Evolutionary conservation across 2,329 filamentous ascomycete genomes (phyloP), one percentile per base, ranked within the genome.

Genomic region (Aaosphaeria arxii): DNA sequence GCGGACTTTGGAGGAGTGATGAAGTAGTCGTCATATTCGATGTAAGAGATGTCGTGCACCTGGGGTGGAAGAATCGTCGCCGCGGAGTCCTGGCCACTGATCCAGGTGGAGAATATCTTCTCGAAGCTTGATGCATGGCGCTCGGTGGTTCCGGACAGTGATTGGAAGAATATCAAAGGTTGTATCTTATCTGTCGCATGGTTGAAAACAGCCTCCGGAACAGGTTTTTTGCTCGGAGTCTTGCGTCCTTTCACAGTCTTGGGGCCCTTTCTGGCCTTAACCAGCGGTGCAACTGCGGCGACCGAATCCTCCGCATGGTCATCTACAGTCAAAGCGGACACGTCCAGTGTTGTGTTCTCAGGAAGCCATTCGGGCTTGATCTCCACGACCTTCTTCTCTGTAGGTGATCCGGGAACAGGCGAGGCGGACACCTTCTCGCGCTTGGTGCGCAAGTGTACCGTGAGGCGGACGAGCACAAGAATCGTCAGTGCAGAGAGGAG

Each of bases 1-100:
- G 74, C 67, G 5, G 74, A 64, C 64, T 88, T 88, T 0, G 91
- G 90, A 1, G 85, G 82, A 2, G 79, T 81, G 49, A 95, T 84
- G 64, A 97, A 97, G 71, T 87, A 96, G 63, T 96, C 91, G 61
- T 99, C 92, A 59, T 92, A 89, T 60, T 97, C 92, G 45, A 95
- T 81, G 52, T 96, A 86, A 2, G 91, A 85, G 29, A 97, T 74
- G 62, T 97, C 90, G 48, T 88, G 76, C 7, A 90, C 70, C 61
- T 87, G 77, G 1, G 89, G 85, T 35, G 81, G 73, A 1, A 82
- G 69, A 11, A 82, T 60, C 0, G 61, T 64, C 40, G 52, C 54
- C 80, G 57, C 61, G 40, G 54, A 56, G 17, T 61, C 58, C 40
- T 60, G 63, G 7, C 57, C 58, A n/a, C 56, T 47, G 0, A 61